Base-by-base conservation (phyloP, 2,329 filamentous ascomycete species). In the Pseudogymnoascus destructans region DNA sequence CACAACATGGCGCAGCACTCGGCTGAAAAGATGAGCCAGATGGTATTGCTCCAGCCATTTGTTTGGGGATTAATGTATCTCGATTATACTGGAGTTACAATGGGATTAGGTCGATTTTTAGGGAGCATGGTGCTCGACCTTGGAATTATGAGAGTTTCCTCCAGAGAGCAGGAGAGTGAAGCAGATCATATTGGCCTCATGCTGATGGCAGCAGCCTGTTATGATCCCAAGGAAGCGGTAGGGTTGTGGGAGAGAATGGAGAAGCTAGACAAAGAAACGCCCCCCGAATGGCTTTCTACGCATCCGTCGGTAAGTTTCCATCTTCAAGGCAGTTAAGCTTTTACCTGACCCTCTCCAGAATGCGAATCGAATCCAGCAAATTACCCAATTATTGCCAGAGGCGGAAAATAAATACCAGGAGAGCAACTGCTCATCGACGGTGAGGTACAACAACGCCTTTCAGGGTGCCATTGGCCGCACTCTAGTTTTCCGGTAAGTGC, bases 161-260 rank as follows among this genome's bases (percentile, higher is more conserved):
- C 80, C 52, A 75, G 87, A 55, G 79, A 77, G 66, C 86, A 90
- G 72, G 87, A 87, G 74, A 81, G 77, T 55, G 87, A 92, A 72
- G 87, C 87, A 0, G 87, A 92, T 66, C 88, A 87, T 65, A 89
- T 91, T 54, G 87, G 87, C 0, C 70, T 91, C 32, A 81, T 91
- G 78, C 86, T 91, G 78, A 91, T 91, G 85, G 81, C 86, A 0
- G 81, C 88, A 71, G 85, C 84, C 23, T 91, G 87, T 72, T 91
- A 86, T 67, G 77, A 89, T 61, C 87, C 87, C 0, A 71, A 76
- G 10, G 80, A 81, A 61, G 86, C 87, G 0, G 73, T 85, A 42
- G 74, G 73, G 0, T 80, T 91, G 60, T 89, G 82, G 84, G 70
- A 77, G 67, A 72, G 82, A 55, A 87, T 89, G 82, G 81, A 86